Base-by-base conservation (phyloP, 768 basidiomycete species). In the Mycena capillaripes region DNA sequence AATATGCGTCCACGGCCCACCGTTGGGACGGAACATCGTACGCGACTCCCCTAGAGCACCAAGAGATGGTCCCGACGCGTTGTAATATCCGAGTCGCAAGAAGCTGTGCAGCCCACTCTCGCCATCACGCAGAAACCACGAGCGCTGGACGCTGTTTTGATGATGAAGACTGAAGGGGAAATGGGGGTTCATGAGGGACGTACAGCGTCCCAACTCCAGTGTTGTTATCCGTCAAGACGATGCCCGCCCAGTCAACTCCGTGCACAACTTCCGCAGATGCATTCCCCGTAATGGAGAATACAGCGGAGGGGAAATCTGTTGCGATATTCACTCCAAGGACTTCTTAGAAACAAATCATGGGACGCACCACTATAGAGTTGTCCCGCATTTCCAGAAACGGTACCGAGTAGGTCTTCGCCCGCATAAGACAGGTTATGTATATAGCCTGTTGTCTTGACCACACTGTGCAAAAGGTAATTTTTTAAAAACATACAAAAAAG, bases 21-120 rank as follows among this genome's bases (percentile, higher is more conserved):
- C 70, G 44, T 78, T 77, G 1, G 79, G 79, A n/a, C 79, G 64
- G 42, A 80, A 80, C 79, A 80, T 80, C 17, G 79, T 80, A n/a
- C 79, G 73, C n/a, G 74, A 71, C 32, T 80, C 79, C 16, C 78
- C 77, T 4, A 80, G 69, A 1, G 69, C 69, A 10, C 78, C 78
- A 30, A 75, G 70, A 6, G 69, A 71, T 1, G 75, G 75, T 2
- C 48, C 62, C 11, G 77, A 71, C 23, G 64, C 52, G 62, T 78
- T 80, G 72, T 75, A 67, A 48, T 79, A 80, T 1, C 62, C 76
- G 17, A 80, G 64, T 9, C 79, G 73, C 0, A 79, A 52, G 50
- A 80, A 80, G 38, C 77, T 78, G 42, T 80, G 79, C 7, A 80
- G 70, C 10, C 79, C 79, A 2, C 72, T 69, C 58, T 80, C 79